Conservation (phyloP, 1,139 yeast genomes). For the Kodamaea derodonti region DNA sequence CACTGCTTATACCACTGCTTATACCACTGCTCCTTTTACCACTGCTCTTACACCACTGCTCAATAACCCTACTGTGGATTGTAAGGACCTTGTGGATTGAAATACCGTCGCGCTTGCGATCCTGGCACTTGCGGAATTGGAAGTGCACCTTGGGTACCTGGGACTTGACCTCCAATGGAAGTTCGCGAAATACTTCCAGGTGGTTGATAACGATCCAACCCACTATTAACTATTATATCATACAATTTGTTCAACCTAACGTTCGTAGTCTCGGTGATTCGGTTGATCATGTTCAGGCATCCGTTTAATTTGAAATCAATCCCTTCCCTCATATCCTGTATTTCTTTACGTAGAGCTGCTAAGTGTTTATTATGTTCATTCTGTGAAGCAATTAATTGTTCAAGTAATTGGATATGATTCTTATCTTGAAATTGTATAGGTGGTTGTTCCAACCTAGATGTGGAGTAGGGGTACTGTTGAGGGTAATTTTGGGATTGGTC, state of each 20-base stretch:
- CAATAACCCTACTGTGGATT: not conserved
- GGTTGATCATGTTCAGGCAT: slow-evolving; percentile 5
- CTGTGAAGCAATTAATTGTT: slow-evolving; percentile 8
- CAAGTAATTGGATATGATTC: slow-evolving; percentile 2
- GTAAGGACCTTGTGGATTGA: not conserved
- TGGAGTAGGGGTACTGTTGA: not conserved
- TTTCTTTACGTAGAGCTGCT: slow-evolving; percentile 7
- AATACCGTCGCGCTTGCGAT: not conserved
- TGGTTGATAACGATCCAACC: not conserved
- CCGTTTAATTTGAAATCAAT: slow-evolving; percentile 8
- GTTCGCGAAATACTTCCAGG: not conserved
- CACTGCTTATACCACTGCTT: too few species aligned
- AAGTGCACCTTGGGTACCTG: not conserved
- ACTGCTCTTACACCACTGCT: too few species aligned
- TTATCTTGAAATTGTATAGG: not conserved
- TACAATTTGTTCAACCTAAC: slow-evolving; percentile 7
- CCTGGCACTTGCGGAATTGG: not conserved
- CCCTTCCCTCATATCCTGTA: slow-evolving; percentile 8
- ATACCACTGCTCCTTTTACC: too few species aligned
- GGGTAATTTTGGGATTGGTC: not conserved
- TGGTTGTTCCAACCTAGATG: not conserved
- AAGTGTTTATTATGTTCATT: slow-evolving; percentile 7
- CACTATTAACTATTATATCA: slow-evolving; percentile 1
- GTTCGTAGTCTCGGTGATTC: slow-evolving; percentile 8
- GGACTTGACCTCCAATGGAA: not conserved